Base-by-base conservation (phyloP, 805 yeast species). In the Tetrapisispora phaffii region DNA sequence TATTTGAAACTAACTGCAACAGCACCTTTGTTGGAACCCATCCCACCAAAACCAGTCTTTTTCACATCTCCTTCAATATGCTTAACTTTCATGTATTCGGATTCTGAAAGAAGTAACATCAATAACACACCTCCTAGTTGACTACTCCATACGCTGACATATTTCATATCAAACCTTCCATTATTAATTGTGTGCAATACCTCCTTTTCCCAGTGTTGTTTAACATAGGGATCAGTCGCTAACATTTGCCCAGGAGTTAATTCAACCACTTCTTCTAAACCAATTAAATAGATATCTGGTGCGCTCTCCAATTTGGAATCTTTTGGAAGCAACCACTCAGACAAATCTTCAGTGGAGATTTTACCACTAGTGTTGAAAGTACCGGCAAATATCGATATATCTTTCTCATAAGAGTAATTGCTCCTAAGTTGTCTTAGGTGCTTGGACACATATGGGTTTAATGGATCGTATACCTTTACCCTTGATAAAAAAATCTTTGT, bases 31-130 rank as follows among this genome's bases (percentile, higher is more conserved):
- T 80, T 80, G 1, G 76, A 82, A 46, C 94, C 80, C 65, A 88
- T 80, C 6, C 98, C 98, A 28, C 96, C 95, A 42, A 90, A 73
- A 0, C 98, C 98, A 0, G 97, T 89, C 56, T 90, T 90, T 54
- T 86, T 89, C 33, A 80, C 75, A 31, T 82, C 75, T 1, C 89
- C 80, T 54, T 80, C 84, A 23, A 88, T 71, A 41, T 77, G 74
- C 35, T 76, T 72, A 29, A 88, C 73, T 41, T 73, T 68, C 10
- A 71, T 66, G 4, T 75, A 57, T 46, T 77, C 75, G 1, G 69
- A 61, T 35, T 76, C 76, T 48, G 76, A 77, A 5, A 80, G 76
- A 60, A 80, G 89, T 20, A 93, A 66, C 49, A 88, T 68, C 37
- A 83, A 60, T 20, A 85, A 75, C 15, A 90, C 72, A 1, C 97